phyloP scores from a whole-genome alignment of 495 filamentous ascomycete species.

The Viridothelium virens region DNA sequence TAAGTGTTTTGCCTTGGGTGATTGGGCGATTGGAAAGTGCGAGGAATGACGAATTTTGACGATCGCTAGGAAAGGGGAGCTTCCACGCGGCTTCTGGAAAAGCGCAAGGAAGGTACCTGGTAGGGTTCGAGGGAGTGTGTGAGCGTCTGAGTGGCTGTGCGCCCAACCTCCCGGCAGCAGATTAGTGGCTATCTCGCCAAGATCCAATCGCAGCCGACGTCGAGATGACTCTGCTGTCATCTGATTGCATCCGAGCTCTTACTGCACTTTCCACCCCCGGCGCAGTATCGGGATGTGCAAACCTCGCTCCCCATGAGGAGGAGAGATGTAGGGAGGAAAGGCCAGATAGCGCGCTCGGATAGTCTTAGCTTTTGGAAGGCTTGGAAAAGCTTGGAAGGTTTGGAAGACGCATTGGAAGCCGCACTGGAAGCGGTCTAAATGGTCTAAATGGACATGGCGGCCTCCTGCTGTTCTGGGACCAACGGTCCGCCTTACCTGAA shows the following conservation, averaged over 20 bases:
- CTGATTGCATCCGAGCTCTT: conserved; percentile 5
- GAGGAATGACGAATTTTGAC: conserved; percentile 1
- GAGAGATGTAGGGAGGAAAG: too few relatives aligned
- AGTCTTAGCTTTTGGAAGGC: not conserved
- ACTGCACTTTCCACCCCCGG: not conserved
- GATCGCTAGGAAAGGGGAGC: not conserved
- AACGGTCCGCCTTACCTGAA: conserved; percentile 12
- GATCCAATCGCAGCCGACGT: not conserved
- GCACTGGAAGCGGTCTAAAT: not conserved
- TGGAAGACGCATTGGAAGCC: not conserved
- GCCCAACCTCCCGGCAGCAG: not conserved
- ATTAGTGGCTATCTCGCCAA: not conserved
- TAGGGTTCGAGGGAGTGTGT: not conserved
- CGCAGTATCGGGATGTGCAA: not conserved
- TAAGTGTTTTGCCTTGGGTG: too few relatives aligned
- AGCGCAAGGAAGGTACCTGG: not conserved
- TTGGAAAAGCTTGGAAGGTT: not conserved
- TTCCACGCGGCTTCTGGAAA: conserved; percentile 11
- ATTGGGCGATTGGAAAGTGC: not conserved
- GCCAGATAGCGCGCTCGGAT: not conserved
- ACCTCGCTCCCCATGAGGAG: not conserved
- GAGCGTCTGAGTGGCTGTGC: conserved; percentile 7
- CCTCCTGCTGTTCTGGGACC: conserved; percentile 11
- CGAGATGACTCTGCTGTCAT: conserved; percentile 5
- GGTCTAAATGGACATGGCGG: too few relatives aligned